Evolutionary conservation across 306 rosid species (phyloP), one percentile per base, ranked within the genome.

Genomic region (Biancaea sappan): DNA sequence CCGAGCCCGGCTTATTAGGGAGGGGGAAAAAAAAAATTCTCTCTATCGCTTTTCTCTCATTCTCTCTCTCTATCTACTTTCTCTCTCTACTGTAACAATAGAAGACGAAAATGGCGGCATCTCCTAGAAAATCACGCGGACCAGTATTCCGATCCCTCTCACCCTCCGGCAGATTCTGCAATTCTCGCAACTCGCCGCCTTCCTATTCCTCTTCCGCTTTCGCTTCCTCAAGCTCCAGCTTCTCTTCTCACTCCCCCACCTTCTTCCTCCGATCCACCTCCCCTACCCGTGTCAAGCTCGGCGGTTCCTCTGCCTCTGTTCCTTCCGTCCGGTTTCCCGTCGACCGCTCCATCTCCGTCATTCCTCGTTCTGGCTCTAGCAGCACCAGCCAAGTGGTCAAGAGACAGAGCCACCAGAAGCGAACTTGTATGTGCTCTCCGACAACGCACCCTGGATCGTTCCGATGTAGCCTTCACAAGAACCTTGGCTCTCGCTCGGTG

Each of bases 401-500:
- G 87, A 71, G 74, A 64, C 90, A 79, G 81, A 75, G 73, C 60
- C 83, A 72, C 14, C 80, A 66, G 82, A 94, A 91, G 83, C 80
- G 96, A 6, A 92, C 96, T 0, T 94, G 99, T 40, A 83, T 92
- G 92, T 94, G 99, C 70, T 91, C 99, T 4, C 99, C 99, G 0
- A 91, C 99, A 2, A 88, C 77, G 3, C 99, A 94, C 74, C 99
- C 99, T 0, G 99, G 99, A 69, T 92, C 99, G 5, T 94, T 94
- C 73, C 90, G 99, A 1, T 94, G 97, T 73, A 87, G 94, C 68
- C 91, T 94, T 21, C 98, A 94, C 77, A 94, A 91, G 48, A 75
- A 85, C 29, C 77, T 40, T 37, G 56, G 77, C 43, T 68, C 89
- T 5, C 86, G 48, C 21, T n/a, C 82, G 18, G 28, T 71, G 14